Evolutionary conservation across 1,284 basidiomycete species (phyloP).

Genomic region (Stereum hirsutum): DNA sequence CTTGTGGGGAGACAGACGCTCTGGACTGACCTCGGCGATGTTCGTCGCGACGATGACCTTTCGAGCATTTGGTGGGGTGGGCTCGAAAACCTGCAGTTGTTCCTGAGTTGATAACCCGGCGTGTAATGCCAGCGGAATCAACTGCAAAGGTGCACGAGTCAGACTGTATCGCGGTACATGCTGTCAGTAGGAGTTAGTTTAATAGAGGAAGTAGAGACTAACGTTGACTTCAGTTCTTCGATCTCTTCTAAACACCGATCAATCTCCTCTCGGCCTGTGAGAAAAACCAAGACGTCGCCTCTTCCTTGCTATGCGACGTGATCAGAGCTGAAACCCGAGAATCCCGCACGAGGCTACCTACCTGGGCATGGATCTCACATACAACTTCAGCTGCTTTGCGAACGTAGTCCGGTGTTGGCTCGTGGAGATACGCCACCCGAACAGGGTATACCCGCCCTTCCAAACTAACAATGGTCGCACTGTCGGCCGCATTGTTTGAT

Average conservation of each 20-base stretch:
- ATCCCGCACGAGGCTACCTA: constrained; percentile 28
- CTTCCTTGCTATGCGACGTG: constrained; percentile 48
- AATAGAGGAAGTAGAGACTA: too few relatives aligned
- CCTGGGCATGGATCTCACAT: constrained; percentile 80
- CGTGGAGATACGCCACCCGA: constrained; percentile 67
- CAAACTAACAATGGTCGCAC: constrained; percentile 77
- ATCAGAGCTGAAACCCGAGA: neutral
- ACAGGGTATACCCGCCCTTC: constrained; percentile 94
- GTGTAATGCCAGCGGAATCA: constrained; percentile 76
- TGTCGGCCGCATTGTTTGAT: constrained; percentile 33
- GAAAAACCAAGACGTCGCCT: constrained; percentile 89
- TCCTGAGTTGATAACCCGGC: constrained; percentile 83
- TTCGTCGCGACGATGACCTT: constrained; percentile 95
- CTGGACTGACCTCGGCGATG: constrained; percentile 74
- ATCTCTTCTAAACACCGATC: constrained; percentile 80
- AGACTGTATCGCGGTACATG: too few relatives aligned
- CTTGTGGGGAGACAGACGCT: too few relatives aligned
- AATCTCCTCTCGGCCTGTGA: constrained; percentile 97
- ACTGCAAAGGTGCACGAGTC: constrained; percentile 48
- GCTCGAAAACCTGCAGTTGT: constrained; percentile 79
- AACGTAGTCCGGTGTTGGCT: constrained; percentile 76
- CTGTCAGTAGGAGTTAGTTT: too few relatives aligned
- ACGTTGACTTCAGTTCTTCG: constrained; percentile 73
- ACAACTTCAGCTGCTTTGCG: constrained; percentile 78
- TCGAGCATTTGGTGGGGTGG: constrained; percentile 62